Percentiles rank a stretch among this genome's conserved stretches.
phyloP scores from a whole-genome alignment of 768 basidiomycete species.

The Termitomyces sp. region DNA sequence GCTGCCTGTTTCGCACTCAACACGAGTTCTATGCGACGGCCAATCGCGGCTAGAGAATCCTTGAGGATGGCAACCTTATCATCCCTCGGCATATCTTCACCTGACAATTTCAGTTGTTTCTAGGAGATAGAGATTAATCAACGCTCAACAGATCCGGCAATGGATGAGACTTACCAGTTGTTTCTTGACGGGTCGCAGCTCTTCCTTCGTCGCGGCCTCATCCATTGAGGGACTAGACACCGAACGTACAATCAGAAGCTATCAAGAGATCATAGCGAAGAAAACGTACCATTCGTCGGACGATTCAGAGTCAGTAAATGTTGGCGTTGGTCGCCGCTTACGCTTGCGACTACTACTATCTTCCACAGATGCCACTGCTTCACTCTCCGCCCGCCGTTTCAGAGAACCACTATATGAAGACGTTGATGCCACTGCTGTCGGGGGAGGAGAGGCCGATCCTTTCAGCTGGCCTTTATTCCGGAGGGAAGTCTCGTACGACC shows the following conservation, averaged over 20 bases:
- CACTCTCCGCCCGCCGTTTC: conserved; percentile 82
- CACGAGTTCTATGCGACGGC: conserved; percentile 85
- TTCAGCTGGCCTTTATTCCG: conserved; percentile 69
- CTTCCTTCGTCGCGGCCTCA: conserved; percentile 88
- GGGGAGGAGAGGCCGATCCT: conserved; percentile 72
- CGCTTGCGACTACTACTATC: conserved; percentile 68
- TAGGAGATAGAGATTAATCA: conserved; percentile 25
- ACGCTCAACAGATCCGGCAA: not conserved
- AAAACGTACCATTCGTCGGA: conserved; percentile 84
- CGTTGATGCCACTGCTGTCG: conserved; percentile 64
- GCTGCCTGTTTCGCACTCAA: conserved; percentile 69
- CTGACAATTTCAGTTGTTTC: conserved; percentile 95
- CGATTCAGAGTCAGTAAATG: conserved; percentile 92
- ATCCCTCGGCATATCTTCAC: conserved; percentile 90
- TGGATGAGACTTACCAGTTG: conserved; percentile 61
- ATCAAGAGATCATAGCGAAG: not conserved
- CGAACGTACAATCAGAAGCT: conserved; percentile 10
- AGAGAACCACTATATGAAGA: conserved; percentile 58
- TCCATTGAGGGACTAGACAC: conserved; percentile 87
- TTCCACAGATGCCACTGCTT: conserved; percentile 79
- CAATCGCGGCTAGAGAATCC: conserved; percentile 92
- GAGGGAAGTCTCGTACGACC: conserved; percentile 81
- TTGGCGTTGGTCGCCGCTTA: conserved; percentile 93
- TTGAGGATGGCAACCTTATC: conserved; percentile 96
- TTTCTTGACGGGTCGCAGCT: conserved; percentile 94